Conservation (phyloP, 805 yeast genomes). For the Ogataea ganodermae region DNA sequence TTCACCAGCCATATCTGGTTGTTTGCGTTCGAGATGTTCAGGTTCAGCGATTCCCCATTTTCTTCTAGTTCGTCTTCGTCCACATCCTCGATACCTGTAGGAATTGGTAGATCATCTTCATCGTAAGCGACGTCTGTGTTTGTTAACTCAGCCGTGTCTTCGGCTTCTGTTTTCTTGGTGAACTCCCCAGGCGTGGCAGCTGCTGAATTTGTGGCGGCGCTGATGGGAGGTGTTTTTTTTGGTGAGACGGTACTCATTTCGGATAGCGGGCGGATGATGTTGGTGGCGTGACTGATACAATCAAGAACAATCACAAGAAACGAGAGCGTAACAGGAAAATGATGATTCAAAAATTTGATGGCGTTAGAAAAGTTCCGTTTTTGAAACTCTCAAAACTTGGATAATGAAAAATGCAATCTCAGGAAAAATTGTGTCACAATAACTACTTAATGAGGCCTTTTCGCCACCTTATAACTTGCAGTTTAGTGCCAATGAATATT, state of each 20-base stretch:
- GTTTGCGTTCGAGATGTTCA: conserved; percentile 61
- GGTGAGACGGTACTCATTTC: conserved; percentile 16
- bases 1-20: conserved; percentile 92
- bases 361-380: too few species aligned
- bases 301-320: conserved; percentile 6
- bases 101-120: conserved; percentile 36
- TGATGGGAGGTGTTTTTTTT: neutral
- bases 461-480: neutral
- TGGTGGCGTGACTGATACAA: conserved; percentile 7
- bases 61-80: conserved; percentile 40
- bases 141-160: conserved; percentile 10
- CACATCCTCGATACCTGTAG: conserved; percentile 38
- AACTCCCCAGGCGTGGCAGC: conserved; percentile 2
- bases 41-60: conserved; percentile 69
- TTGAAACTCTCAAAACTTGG: too few species aligned
- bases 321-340: neutral
- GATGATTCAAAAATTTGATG: neutral
- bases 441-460: neutral
- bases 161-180: conserved; percentile 8
- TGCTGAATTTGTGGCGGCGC: neutral
- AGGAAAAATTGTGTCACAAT: neutral
- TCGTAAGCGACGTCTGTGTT: conserved; percentile 29
- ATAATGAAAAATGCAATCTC: neutral
- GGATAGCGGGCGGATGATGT: conserved; percentile 1
- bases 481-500: too few species aligned